A percentile compares a stretch with the other conserved stretches of the same genome.
These are phyloP conservation scores for Infundibulicybe gibba DNA, from an alignment of 768 basidiomycete species.

Conservation along the genomic window DNA sequence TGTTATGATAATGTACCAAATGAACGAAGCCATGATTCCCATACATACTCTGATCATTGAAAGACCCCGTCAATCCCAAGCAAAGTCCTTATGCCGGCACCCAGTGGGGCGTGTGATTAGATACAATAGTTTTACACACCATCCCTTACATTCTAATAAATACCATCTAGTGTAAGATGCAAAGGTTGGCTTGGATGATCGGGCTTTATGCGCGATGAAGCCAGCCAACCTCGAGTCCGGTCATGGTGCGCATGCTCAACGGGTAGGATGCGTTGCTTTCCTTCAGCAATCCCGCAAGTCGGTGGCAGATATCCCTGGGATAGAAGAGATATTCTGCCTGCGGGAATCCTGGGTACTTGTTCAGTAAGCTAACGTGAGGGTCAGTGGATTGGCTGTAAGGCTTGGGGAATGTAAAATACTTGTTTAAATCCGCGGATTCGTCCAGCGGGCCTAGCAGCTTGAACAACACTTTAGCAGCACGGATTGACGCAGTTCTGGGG, in stretches of 20 bases:
- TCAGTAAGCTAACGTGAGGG: conserved; percentile 40
- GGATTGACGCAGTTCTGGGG: conserved; percentile 57
- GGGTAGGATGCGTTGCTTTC: conserved; percentile 82
- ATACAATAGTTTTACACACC: too few species aligned
- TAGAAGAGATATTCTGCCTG: conserved; percentile 89
- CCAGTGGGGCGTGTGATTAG: too few species aligned
- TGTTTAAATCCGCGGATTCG: conserved; percentile 46
- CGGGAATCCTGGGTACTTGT: conserved; percentile 77
- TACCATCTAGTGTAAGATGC: too few species aligned
- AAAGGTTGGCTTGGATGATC: too few species aligned
- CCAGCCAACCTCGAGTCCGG: conserved; percentile 82
- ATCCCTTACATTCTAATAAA: too few species aligned
- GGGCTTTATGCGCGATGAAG: conserved; percentile 36
- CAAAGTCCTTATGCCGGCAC: too few species aligned
- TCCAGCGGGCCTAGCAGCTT: conserved; percentile 68
- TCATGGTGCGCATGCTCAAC: conserved; percentile 72
- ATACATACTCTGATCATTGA: too few species aligned
- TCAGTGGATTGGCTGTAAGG: neutral
- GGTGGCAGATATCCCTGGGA: conserved; percentile 72
- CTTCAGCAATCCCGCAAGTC: conserved; percentile 63
- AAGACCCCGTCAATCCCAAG: too few species aligned
- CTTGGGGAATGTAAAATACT: conserved; percentile 27
- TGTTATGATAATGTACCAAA: neutral
- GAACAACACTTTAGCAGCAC: conserved; percentile 83
- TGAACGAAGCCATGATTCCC: neutral